Conservation (phyloP, 306 rosid genomes). For the Carpinus viminea region DNA sequence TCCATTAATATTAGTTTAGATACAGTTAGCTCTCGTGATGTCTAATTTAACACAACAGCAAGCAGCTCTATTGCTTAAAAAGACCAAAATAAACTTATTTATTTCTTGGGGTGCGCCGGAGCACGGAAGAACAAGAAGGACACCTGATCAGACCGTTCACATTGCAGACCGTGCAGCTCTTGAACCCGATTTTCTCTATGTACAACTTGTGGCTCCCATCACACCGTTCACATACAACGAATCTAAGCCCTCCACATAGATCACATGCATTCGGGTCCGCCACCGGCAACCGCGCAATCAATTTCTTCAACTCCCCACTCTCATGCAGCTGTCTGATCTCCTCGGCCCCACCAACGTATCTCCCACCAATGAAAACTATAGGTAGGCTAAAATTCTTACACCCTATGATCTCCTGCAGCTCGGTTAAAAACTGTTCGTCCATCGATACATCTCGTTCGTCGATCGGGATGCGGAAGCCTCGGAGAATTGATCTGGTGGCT, state of each 20-base stretch:
- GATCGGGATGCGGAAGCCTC: slow-evolving; percentile 48
- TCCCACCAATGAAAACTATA: slow-evolving; percentile 65
- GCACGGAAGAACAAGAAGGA: slow-evolving; percentile 49
- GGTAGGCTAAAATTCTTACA: slow-evolving; percentile 49
- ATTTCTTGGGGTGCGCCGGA: slow-evolving; percentile 15
- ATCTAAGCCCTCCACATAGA: slow-evolving; percentile 71
- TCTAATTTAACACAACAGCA: not conserved
- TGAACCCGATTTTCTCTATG: slow-evolving; percentile 49
- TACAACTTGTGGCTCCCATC: slow-evolving; percentile 81
- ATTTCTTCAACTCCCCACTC: slow-evolving; percentile 54
- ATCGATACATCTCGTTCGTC: slow-evolving; percentile 90
- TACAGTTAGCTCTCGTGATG: not conserved
- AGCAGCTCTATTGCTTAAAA: not conserved
- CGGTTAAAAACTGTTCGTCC: slow-evolving; percentile 55
- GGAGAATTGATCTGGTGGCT: slow-evolving; percentile 62
- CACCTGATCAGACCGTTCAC: slow-evolving; percentile 71
- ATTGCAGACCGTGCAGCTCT: slow-evolving; percentile 53
- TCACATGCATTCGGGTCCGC: slow-evolving; percentile 43
- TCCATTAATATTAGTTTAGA: not conserved
- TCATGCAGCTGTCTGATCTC: slow-evolving; percentile 60
- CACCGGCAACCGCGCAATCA: slow-evolving; percentile 59
- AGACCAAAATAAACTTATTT: not conserved
- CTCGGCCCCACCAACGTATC: slow-evolving; percentile 64
- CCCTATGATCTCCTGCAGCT: slow-evolving; percentile 54
- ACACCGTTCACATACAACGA: slow-evolving; percentile 61